Conservation (phyloP, 2,329 filamentous ascomycete species). For the Diaporthe aspalathi region DNA sequence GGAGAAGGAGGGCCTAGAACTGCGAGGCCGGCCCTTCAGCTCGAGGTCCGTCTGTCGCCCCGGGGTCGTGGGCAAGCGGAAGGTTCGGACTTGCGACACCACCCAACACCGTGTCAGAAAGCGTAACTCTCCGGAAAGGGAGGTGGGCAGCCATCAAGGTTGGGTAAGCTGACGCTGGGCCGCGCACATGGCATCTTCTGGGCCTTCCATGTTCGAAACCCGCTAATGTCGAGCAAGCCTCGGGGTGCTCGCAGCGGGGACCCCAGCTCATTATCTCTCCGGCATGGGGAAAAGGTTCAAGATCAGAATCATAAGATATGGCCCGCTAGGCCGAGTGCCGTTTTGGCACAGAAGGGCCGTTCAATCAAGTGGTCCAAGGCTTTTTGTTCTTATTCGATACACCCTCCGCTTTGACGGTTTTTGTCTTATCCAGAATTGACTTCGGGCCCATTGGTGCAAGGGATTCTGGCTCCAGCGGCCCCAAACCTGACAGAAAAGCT, state of each 20-base stretch:
- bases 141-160: background rate
- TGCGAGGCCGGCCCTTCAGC: background rate
- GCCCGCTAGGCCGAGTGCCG: background rate
- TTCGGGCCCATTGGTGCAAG: slow-evolving; percentile 4
- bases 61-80: slow-evolving; percentile 17
- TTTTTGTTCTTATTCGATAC: background rate
- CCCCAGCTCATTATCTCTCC: background rate
- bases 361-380: background rate
- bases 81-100: slow-evolving; percentile 27
- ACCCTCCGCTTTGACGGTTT: background rate
- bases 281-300: background rate
- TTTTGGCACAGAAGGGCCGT: slow-evolving; percentile 6
- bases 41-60: slow-evolving; percentile 22
- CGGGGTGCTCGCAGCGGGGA: background rate
- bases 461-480: slow-evolving; percentile 2
- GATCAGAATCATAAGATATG: background rate
- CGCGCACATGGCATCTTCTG: slow-evolving; percentile 12
- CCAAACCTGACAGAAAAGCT: slow-evolving; percentile 28
- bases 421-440: background rate
- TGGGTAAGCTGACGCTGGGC: slow-evolving; percentile 17
- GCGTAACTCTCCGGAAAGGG: background rate
- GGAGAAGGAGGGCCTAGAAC: slow-evolving; percentile 11
- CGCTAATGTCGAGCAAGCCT: slow-evolving; percentile 15
- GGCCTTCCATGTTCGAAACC: slow-evolving; percentile 1
- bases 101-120: slow-evolving; percentile 6